Evolutionary conservation across 208 protist species (phyloP), one percentile per base, ranked within the genome.

Genomic region (Kentomonas sorsogonicus): DNA sequence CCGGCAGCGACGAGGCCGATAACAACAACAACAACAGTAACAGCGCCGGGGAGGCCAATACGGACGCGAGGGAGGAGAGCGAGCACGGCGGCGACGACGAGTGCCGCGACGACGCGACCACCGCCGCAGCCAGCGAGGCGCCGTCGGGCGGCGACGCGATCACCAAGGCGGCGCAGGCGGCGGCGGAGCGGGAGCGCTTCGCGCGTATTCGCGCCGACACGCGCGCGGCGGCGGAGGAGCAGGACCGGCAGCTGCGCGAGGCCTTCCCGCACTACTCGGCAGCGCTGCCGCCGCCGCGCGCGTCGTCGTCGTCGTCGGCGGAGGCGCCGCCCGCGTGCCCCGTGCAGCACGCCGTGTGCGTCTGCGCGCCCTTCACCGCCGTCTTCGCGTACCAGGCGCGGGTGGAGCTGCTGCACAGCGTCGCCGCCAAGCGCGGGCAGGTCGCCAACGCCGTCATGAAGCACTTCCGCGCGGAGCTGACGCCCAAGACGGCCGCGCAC

Each of bases 341-440:
- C 15, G 64, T 86, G 26, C 58, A 64, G 25, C 74, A 86, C 53
- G 78, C 65, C 23, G 53, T 82, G 2, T 53, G 53, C 25, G 74
- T 86, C 33, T 82, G 74, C 53, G 73, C 74, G 18, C 78, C 78
- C 1, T 61, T 76, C 48, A 58, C 62, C 41, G 61, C 63, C n/a
- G 44, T 86, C 6, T 54, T 63, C 33, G 50, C 66, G 10, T 85
- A 83, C 63, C 61, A 70, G 36, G 79, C 73, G 30, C 74, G 77
- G 34, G 43, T 57, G 4, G 63, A 74, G 31, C 58, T 89, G 7
- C 63, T 39, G n/a, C n/a, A n/a, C n/a, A n/a, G n/a, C n/a, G n/a
- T n/a, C n/a, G n/a, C n/a, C n/a, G n/a, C 39, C 4, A 66, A 66
- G 27, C 67, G 66, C 16, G 55, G 58, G 13, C 62, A 76, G 33